Conservation (phyloP, 1,284 basidiomycete species). For the Inonotus obliquus region DNA sequence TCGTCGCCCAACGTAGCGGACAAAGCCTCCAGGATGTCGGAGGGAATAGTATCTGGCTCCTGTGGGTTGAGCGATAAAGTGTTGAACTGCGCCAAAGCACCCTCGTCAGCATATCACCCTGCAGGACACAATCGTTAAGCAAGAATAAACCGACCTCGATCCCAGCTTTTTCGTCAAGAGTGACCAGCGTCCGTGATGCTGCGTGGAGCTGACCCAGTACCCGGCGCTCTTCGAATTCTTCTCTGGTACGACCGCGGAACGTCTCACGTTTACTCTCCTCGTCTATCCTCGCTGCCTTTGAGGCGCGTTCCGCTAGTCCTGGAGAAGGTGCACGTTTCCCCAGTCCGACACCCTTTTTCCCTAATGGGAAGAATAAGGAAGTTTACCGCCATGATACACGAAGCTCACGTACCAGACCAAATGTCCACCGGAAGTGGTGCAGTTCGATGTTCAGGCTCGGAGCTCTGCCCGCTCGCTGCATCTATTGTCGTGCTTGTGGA, state of each 20-base stretch:
- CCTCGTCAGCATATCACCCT: background rate
- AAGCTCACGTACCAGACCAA: slow-evolving; percentile 55
- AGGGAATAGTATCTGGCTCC: slow-evolving; percentile 59
- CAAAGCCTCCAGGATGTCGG: slow-evolving; percentile 56
- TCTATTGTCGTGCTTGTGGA: background rate
- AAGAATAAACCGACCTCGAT: slow-evolving; percentile 44
- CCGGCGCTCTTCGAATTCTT: slow-evolving; percentile 68
- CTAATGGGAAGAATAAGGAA: slow-evolving; percentile 33
- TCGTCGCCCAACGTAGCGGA: slow-evolving; percentile 30
- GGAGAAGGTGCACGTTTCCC: slow-evolving; percentile 67
- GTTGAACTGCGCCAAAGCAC: slow-evolving; percentile 54
- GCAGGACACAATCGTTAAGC: background rate
- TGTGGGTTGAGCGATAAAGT: slow-evolving; percentile 69
- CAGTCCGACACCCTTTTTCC: slow-evolving; percentile 71
- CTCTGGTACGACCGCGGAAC: slow-evolving; percentile 62
- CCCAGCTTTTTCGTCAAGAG: slow-evolving; percentile 66
- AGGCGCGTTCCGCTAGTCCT: slow-evolving; percentile 51
- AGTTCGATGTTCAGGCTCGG: slow-evolving; percentile 37
- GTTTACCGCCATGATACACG: background rate
- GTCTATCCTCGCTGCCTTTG: slow-evolving; percentile 70
- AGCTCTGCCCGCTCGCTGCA: slow-evolving; percentile 15
- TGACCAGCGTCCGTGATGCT: slow-evolving; percentile 66
- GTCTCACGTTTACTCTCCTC: slow-evolving; percentile 51
- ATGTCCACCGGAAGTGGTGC: slow-evolving; percentile 69
- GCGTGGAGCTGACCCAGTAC: slow-evolving; percentile 62